A percentile compares a stretch with the other conserved stretches of the same genome.
Evolutionary conservation across 78 protist genomes (phyloP).

Genomic region (Dictyostelium firmibasis): DNA sequence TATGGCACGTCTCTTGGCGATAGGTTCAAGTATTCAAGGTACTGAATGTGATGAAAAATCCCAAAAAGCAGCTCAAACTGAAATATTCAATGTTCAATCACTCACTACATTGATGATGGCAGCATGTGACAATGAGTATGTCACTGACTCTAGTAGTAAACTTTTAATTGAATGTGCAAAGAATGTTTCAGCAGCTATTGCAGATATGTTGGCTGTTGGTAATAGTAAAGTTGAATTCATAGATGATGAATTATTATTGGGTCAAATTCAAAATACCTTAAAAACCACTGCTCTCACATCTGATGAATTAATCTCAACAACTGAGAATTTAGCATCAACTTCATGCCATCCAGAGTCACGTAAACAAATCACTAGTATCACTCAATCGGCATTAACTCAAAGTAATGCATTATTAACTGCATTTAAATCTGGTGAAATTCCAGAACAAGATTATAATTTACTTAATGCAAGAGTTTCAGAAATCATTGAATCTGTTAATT

Average conservation of each 20-base stretch:
- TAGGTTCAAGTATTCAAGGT: slow-evolving; percentile 20
- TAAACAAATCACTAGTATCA: not conserved
- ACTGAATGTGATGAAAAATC: slow-evolving; percentile 12
- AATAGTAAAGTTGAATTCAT: slow-evolving; percentile 14
- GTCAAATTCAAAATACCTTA: slow-evolving; percentile 5
- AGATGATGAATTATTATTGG: slow-evolving; percentile 30
- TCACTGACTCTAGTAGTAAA: slow-evolving; percentile 19
- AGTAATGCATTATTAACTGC: slow-evolving; percentile 5
- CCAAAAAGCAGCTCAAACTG: slow-evolving; percentile 14
- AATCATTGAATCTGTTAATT: slow-evolving; percentile 21
- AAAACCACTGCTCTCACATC: not conserved
- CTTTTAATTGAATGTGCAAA: slow-evolving; percentile 58
- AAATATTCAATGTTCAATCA: slow-evolving; percentile 15
- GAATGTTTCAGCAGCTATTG: slow-evolving; percentile 10
- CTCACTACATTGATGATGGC: slow-evolving; percentile 63
- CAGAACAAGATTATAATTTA: not conserved
- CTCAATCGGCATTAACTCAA: not conserved
- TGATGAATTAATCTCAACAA: slow-evolving; percentile 32
- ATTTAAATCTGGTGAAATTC: slow-evolving; percentile 43
- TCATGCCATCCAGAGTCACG: slow-evolving; percentile 57
- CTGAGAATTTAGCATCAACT: slow-evolving; percentile 43
- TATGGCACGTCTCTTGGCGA: slow-evolving; percentile 16
- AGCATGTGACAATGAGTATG: slow-evolving; percentile 50
- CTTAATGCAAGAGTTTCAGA: slow-evolving; percentile 24
- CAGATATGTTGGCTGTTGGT: slow-evolving; percentile 11